Evolutionary conservation across 225 moss, liverwort and hornwort genomes (phyloP), one percentile per base, ranked within the genome.

Genomic region (Ulota crispa): DNA sequence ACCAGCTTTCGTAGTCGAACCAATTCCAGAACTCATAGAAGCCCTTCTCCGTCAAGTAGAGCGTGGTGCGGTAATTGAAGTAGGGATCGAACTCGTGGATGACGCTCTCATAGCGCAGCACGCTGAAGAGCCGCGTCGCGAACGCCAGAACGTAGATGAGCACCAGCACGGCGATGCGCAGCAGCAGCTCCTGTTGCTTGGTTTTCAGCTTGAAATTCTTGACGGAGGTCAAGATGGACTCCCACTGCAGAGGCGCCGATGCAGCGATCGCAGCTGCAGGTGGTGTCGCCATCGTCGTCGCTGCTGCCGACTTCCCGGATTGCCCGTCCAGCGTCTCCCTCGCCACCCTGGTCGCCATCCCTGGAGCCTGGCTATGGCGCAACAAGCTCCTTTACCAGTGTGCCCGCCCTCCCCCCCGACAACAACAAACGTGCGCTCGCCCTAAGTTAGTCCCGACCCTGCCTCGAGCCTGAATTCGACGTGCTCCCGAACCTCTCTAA

Each of bases 21-120:
- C 99, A 99, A 81, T 99, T 99, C 99, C 99, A 99, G 65, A 99
- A 99, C 88, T 99, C 96, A 56, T 93, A 96, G 68, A 99, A 99
- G 47, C 96, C 96, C 85, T 94, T 99, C 91, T 99, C 77, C 21
- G 99, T 96, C 66, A 99, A 88, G 34, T 91, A 99, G 57, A 99
- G 79, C 56, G 99, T 99, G 56, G 99, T 94, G 85, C 99, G 93
- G 87, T 99, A 99, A 85, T 99, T 99, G 80, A 99, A 99, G 83
- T 99, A 99, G 19, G 99, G 99, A 77, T 99, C 99, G 60, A 99
- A 99, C 92, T 99, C 99, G 64, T 99, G 99, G 82, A 99, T 99
- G 54, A 99, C 99, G 60, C 96, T 96, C 89, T 99, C 99, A 47
- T 88, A 99, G 3, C 99, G 90, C 63, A 99, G 81, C 27, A 99